Conservation (phyloP, 2,329 filamentous ascomycete genomes). For the Ilyonectria sp. region DNA sequence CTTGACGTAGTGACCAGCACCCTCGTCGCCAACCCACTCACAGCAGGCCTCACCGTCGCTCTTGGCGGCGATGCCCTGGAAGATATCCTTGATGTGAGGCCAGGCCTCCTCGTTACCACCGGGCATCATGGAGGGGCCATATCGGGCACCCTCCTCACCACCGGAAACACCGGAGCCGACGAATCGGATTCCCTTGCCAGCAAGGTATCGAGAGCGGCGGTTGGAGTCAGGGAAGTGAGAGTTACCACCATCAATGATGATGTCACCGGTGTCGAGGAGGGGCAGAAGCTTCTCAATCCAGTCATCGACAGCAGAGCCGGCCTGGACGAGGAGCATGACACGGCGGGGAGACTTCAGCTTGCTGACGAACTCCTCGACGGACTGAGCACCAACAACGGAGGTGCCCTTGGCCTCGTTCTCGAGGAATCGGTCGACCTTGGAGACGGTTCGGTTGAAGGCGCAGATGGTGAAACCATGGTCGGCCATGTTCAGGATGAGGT, state of each 20-base stretch:
- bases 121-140: constrained; percentile 98
- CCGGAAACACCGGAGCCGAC: constrained; percentile 98
- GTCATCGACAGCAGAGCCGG: constrained; percentile 96
- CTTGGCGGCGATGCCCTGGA: constrained; percentile 98
- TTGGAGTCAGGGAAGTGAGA: constrained; percentile 99
- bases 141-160: constrained; percentile 99
- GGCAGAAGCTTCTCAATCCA: constrained; percentile 97
- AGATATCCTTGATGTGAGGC: constrained; percentile 98
- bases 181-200: constrained; percentile 90
- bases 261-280: constrained; percentile 87
- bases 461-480: constrained; percentile 96
- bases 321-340: constrained; percentile 99
- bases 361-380: constrained; percentile 91
- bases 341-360: constrained; percentile 98
- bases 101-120: constrained; percentile 98
- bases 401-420: constrained; percentile 95
- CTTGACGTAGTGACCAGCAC: constrained; percentile 99
- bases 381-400: constrained; percentile 93
- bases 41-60: constrained; percentile 98
- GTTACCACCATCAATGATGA: constrained; percentile 99
- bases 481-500: constrained; percentile 91
- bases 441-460: constrained; percentile 98
- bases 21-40: constrained; percentile 99
- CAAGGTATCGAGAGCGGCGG: constrained; percentile 93
- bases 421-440: constrained; percentile 97